Base-by-base conservation (phyloP, 768 basidiomycete species). In the Clathrus columnatus region DNA sequence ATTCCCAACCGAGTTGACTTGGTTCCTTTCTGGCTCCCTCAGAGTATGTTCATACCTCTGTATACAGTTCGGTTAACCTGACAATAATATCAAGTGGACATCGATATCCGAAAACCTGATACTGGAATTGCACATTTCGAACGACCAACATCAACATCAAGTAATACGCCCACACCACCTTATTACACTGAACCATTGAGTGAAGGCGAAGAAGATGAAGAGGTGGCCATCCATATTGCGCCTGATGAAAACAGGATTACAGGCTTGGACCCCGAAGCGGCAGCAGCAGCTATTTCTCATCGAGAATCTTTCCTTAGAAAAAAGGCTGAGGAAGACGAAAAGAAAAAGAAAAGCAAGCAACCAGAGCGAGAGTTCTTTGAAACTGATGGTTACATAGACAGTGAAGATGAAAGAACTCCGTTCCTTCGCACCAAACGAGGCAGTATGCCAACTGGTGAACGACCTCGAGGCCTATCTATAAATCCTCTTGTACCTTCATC, bases 11-110 rank as follows among this genome's bases (percentile, higher is more conserved):
- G 95, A 30, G 94, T 97, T 45, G 89, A 97, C 64, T 79, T 99
- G 21, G 88, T 99, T 30, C 96, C 96, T 5, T 99, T 97, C 77
- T 99, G 96, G 96, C 79, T 94, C 5, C 94, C 94, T 5, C 94
- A 98, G 67, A 96, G 88, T 90, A 67, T 41, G 78, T 62, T 5
- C 1, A 2, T 16, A 18, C 47, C 41, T 5, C 44, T 32, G 53
- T 42, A 32, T 27, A 21, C 23, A 47, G 36, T 48, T 21, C 21
- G 47, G 10, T 20, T 42, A 36, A 11, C 49, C 48, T 43, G 29
- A 45, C 51, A 48, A 58, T 30, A 48, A 21, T 45, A 48, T 50
- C 14, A 56, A 91, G 88, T 97, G 94, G 94, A 96, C 57, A 87
- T 80, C 50, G 91, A 97, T 64, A 98, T 98, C 63, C 78, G 92